Evolutionary conservation across 1,284 basidiomycete species (phyloP).

Genomic region (Trametes sp.): DNA sequence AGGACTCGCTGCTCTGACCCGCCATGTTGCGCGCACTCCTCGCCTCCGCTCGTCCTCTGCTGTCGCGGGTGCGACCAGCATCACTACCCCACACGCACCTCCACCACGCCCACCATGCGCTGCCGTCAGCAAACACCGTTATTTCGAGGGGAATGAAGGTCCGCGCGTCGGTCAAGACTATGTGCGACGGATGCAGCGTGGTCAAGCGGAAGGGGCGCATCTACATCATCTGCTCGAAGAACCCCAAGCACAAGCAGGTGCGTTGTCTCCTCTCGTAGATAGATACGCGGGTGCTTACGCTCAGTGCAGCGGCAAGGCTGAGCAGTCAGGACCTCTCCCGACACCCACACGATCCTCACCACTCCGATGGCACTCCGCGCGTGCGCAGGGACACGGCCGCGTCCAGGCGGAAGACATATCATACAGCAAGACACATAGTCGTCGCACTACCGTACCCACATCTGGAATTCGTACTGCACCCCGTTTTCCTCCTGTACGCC

Average conservation of each 20-base stretch:
- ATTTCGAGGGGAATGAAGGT: slow-evolving; percentile 93
- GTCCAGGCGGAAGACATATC: not conserved
- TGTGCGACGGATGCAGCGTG: slow-evolving; percentile 90
- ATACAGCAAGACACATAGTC: slow-evolving; percentile 4
- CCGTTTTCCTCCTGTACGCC: slow-evolving; percentile 85
- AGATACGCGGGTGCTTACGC: slow-evolving; percentile 19
- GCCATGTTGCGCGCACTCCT: slow-evolving; percentile 74
- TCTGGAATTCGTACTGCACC: slow-evolving; percentile 88
- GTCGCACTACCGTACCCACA: slow-evolving; percentile 72
- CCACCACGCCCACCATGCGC: slow-evolving; percentile 43
- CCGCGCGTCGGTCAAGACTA: slow-evolving; percentile 89
- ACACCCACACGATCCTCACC: not conserved
- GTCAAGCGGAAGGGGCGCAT: slow-evolving; percentile 91
- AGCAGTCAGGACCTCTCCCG: slow-evolving; percentile 1
- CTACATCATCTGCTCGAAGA: slow-evolving; percentile 93
- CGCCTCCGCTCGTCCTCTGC: slow-evolving; percentile 63
- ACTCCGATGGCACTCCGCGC: not conserved
- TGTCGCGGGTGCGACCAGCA: slow-evolving; percentile 57
- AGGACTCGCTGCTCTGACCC: slow-evolving; percentile 13
- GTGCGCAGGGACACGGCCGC: not conserved
- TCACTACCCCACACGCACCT: slow-evolving; percentile 44
- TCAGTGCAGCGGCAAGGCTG: slow-evolving; percentile 67
- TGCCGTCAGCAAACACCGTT: slow-evolving; percentile 38
- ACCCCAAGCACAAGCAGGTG: slow-evolving; percentile 99
- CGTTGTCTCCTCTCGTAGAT: slow-evolving; percentile 35